A percentile compares a stretch with the other conserved stretches of the same genome.
phyloP scores from a whole-genome alignment of 306 rosid species.

The Adenanthera pavonina region DNA sequence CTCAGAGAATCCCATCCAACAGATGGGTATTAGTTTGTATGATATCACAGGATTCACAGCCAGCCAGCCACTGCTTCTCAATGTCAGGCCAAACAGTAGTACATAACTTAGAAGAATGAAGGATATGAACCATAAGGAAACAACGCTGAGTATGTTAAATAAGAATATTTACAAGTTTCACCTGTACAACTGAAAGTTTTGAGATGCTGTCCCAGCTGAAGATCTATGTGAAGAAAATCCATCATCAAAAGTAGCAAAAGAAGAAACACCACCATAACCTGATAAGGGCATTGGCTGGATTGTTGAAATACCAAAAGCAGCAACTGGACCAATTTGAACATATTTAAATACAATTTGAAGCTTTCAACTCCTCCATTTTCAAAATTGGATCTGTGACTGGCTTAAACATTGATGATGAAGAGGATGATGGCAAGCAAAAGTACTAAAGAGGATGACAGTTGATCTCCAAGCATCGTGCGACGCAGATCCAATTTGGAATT shows the following conservation, averaged over 20 bases:
- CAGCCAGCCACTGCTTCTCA: background rate
- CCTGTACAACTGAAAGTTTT: constrained; percentile 96
- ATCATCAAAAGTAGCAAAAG: constrained; percentile 87
- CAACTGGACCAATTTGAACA: constrained; percentile 89
- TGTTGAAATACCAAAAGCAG: constrained; percentile 96
- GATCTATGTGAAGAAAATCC: constrained; percentile 79
- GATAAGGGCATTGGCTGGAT: constrained; percentile 98
- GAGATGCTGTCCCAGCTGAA: constrained; percentile 79
- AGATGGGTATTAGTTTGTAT: background rate
- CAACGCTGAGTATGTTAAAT: background rate
- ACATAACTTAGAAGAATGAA: constrained; percentile 1
- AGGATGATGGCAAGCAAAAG: too few species aligned
- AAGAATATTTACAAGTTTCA: constrained; percentile 34
- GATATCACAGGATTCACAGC: background rate
- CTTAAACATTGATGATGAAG: too few species aligned
- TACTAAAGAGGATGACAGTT: too few species aligned
- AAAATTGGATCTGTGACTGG: too few species aligned
- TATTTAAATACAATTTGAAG: too few species aligned
- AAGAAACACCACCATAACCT: constrained; percentile 91
- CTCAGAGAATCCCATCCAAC: constrained; percentile 20
- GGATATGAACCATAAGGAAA: constrained; percentile 20
- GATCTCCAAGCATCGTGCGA: too few species aligned
- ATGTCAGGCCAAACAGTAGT: constrained; percentile 5
- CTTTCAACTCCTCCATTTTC: too few species aligned
- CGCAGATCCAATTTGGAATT: too few species aligned